Conservation (phyloP, 495 filamentous ascomycete species). For the Hyaloscypha bicolor region DNA sequence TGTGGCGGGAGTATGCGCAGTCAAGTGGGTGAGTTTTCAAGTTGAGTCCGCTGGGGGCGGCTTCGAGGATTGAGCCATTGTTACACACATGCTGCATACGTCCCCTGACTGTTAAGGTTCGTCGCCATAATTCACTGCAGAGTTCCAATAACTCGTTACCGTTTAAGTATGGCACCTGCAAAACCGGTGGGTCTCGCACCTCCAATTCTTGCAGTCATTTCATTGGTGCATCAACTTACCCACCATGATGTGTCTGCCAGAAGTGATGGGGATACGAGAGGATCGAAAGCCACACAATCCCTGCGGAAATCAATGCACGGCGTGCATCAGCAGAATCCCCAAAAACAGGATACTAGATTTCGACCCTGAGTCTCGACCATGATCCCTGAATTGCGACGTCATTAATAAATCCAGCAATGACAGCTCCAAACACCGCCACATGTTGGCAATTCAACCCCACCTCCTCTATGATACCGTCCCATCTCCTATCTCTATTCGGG, state of each 20-base stretch:
- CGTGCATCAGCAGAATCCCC: background rate
- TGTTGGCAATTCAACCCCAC: background rate
- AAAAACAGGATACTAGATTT: background rate
- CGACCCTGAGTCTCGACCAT: background rate
- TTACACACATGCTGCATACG: too few species aligned
- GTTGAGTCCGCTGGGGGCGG: too few species aligned
- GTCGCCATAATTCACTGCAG: too few species aligned
- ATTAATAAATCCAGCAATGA: background rate
- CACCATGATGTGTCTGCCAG: background rate
- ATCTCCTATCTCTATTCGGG: background rate
- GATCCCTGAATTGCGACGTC: background rate
- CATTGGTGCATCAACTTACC: background rate
- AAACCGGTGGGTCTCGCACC: too few species aligned
- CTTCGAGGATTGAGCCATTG: too few species aligned
- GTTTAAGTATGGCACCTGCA: too few species aligned
- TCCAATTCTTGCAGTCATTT: background rate
- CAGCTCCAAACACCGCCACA: background rate
- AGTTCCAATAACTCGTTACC: too few species aligned
- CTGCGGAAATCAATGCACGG: background rate
- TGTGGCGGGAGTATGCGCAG: too few species aligned
- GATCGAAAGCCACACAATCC: background rate
- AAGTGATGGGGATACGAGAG: background rate
- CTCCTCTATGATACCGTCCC: background rate
- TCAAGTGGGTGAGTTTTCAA: too few species aligned
- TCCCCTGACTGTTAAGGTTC: too few species aligned